These are phyloP conservation scores for Mortierella sp. DNA, from an alignment of 371 early-diverging fungal species.

Conservation along the genomic window DNA sequence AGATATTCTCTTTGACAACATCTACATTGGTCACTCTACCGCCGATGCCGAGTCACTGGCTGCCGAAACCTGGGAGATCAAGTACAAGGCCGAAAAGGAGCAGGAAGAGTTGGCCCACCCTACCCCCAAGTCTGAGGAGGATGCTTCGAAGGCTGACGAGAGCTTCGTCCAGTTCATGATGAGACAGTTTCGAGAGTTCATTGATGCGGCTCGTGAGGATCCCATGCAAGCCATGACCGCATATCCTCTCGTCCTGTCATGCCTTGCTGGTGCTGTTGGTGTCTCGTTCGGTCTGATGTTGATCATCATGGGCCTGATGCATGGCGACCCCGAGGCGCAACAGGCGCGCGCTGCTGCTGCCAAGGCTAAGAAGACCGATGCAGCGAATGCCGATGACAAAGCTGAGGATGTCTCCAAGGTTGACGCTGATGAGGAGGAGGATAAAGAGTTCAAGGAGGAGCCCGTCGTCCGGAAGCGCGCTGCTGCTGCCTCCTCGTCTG, in stretches of 20 bases:
- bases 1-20: constrained; percentile 94
- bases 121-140: constrained; percentile 21
- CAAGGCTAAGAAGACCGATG: constrained; percentile 53
- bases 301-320: constrained; percentile 46
- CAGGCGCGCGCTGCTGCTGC: constrained; percentile 15
- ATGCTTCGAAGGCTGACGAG: constrained; percentile 34
- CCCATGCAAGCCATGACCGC: constrained; percentile 61
- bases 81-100: constrained; percentile 72
- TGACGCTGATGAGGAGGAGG: background rate
- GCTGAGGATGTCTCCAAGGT: constrained; percentile 23
- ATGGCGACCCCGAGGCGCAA: constrained; percentile 12
- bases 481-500: background rate
- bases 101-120: constrained; percentile 62
- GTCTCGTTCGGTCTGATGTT: constrained; percentile 49
- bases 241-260: constrained; percentile 58
- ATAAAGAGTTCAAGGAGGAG: constrained; percentile 17
- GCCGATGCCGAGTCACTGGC: constrained; percentile 75
- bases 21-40: constrained; percentile 82
- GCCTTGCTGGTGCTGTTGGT: constrained; percentile 43
- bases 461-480: constrained; percentile 18
- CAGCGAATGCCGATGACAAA: constrained; percentile 34
- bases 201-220: constrained; percentile 48
- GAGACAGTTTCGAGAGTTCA: constrained; percentile 58
- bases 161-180: constrained; percentile 42
- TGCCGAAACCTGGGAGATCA: constrained; percentile 75